phyloP scores from a whole-genome alignment of 495 filamentous ascomycete species.

The Aspergillus nanangensis region DNA sequence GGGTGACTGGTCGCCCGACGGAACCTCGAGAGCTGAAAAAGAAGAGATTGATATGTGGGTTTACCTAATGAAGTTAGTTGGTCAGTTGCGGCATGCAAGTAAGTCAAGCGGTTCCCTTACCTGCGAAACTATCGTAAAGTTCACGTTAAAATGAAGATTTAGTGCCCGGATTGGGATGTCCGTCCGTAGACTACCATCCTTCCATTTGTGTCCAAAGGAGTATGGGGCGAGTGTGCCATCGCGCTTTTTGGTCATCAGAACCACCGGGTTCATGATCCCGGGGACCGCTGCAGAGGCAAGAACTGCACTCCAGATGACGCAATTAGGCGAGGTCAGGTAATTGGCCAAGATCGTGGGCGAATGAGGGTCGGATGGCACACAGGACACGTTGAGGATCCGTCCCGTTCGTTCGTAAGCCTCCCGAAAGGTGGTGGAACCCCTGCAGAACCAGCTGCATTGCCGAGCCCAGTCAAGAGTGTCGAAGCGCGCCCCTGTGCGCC shows the following conservation, averaged over 20 bases:
- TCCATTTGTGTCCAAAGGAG: slow-evolving; percentile 97
- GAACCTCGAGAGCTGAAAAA: slow-evolving; percentile 93
- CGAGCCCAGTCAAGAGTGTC: slow-evolving; percentile 90
- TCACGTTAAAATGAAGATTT: slow-evolving; percentile 96
- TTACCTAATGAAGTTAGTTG: slow-evolving; percentile 67
- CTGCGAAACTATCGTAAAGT: slow-evolving; percentile 92
- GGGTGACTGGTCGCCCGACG: slow-evolving; percentile 90
- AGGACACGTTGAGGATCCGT: slow-evolving; percentile 90
- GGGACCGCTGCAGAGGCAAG: slow-evolving; percentile 94
- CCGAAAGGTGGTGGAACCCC: slow-evolving; percentile 86
- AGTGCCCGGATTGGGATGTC: slow-evolving; percentile 93
- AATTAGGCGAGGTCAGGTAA: slow-evolving; percentile 91
- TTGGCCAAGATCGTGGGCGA: slow-evolving; percentile 88
- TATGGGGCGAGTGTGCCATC: slow-evolving; percentile 76
- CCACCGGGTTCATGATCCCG: slow-evolving; percentile 92
- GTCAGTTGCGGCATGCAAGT: no score
- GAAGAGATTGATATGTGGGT: slow-evolving; percentile 96
- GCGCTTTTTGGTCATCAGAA: slow-evolving; percentile 88
- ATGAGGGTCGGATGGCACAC: slow-evolving; percentile 95
- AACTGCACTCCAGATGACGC: slow-evolving; percentile 97
- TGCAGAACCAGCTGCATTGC: slow-evolving; percentile 79
- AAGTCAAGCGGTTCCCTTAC: no score
- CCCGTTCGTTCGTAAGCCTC: slow-evolving; percentile 95
- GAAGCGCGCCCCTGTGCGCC: slow-evolving; percentile 87
- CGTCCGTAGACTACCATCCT: slow-evolving; percentile 88